These are phyloP conservation scores for Stephania japonica DNA, from an alignment of 164 flowering plant species.

Conservation along the genomic window DNA sequence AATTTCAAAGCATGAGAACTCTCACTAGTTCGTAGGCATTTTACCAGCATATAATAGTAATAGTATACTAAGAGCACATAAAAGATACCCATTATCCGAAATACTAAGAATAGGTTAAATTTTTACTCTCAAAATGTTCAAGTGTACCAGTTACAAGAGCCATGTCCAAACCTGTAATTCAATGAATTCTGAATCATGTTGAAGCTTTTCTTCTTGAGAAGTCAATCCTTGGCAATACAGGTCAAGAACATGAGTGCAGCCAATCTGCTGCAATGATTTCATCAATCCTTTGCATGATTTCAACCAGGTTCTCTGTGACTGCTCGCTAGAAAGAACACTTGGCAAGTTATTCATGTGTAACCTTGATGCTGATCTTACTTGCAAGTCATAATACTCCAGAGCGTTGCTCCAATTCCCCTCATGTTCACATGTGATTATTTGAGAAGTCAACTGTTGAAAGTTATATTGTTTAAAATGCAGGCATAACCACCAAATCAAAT, in stretches of 20 bases:
- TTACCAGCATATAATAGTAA: too few species aligned
- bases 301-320: conserved; percentile 21
- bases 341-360: conserved; percentile 20
- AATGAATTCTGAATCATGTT: conserved; percentile 67
- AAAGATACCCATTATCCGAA: too few species aligned
- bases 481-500: neutral
- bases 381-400: conserved; percentile 89
- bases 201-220: conserved; percentile 52
- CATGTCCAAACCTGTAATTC: conserved; percentile 75
- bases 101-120: too few species aligned
- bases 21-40: too few species aligned
- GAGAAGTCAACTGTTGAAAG: conserved; percentile 56
- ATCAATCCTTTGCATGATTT: conserved; percentile 78
- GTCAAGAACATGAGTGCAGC: conserved; percentile 82
- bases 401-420: conserved; percentile 98
- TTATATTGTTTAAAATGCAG: neutral
- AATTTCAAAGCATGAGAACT: too few species aligned
- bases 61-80: too few species aligned
- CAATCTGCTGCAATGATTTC: conserved; percentile 86
- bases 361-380: conserved; percentile 50
- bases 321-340: conserved; percentile 17
- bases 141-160: neutral
- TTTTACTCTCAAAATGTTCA: neutral
- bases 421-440: conserved; percentile 80
- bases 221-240: conserved; percentile 85